Base-by-base conservation (phyloP, 345 rosid species). In the Moricandia moricandioides region DNA sequence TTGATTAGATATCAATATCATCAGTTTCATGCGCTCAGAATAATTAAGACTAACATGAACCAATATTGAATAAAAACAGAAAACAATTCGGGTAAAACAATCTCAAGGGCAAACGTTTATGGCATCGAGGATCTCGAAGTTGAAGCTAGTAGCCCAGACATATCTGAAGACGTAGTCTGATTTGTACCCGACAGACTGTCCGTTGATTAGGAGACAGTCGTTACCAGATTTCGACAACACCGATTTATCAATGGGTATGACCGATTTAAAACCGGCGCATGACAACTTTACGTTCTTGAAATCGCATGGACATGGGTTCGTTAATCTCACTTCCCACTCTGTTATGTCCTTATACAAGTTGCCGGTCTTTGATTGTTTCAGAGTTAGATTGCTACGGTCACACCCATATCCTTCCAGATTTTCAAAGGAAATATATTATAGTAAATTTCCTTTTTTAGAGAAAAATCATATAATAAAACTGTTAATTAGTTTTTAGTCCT, bases 241-340 rank as follows among this genome's bases (percentile, higher is more conserved):
- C 26, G 45, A 51, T 7, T n/a, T 26, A 4, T 30, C 12, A 9
- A 75, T 12, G 21, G 70, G 70, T 40, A 49, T 39, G 18, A 62
- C 47, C 7, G 79, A 69, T 31, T 76, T 5, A 27, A 76, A 76
- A 52, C 75, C 79, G 24, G 24, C 24, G 24, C 24, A 21, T 21
- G 24, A 21, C 24, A 21, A 21, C 24, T 21, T 21, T 21, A 21
- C 24, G 24, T 21, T 21, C 24, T 21, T 21, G 24, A 21, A 21
- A 21, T 21, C 24, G 24, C 24, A 21, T 21, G 24, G 24, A 21
- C 24, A 9, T 2, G 56, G 55, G 62, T 75, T 62, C 13, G 11
- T 75, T 11, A 69, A 62, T 68, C 58, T 76, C 70, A 76, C 79
- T 69, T 61, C 70, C 79, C 79, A 76, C 58, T 76, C 65, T 11